Evolutionary conservation across 139 green algal genomes (phyloP), one percentile per base, ranked within the genome.

Genomic region (Picochlorum sp.): DNA sequence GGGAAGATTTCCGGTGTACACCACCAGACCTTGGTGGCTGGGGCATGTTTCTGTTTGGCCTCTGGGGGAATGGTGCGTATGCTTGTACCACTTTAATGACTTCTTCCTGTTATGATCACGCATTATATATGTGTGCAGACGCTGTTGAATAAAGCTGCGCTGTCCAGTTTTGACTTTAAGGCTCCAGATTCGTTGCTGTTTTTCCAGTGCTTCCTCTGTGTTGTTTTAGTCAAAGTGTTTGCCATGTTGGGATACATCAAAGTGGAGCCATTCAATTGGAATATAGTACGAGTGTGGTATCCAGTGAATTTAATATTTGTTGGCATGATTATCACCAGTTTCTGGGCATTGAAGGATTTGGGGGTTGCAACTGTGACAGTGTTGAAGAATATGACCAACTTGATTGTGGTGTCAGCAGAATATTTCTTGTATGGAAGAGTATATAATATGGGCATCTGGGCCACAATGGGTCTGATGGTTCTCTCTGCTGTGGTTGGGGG

Each of bases 281-380:
- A 83, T 18, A 72, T 93, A 15, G 60, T 50, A 1, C 28, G 20
- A 3, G 49, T 77, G 20, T 77, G 91, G 91, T 57, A 91, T 31
- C 91, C 91, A 3, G 85, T 96, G 14, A 97, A 97, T 68, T 13
- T 94, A 28, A 86, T 97, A 14, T 97, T 97, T 70, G 91, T 97
- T 21, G 77, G 77, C 41, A 95, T 96, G 86, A 84, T 96, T 6
- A 75, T 79, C 26, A 87, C 79, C 23, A 77, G 72, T 65, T 96
- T 97, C 64, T 89, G 80, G 52, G 74, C 90, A 1, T 68, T 97
- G 1, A 70, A 85, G 57, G 66, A 71, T 54, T 60, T 96, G 1
- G 79, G 83, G 18, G 86, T 95, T 1, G 76, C 79, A 30, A 88
- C 89, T 76, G 52, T 62, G 20, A 79, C 89, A 2, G 81, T 96